Percentiles rank a stretch among this genome's conserved stretches.
Conservation (phyloP, 176 grass and related monocot genomes). For the Raddia guianensis region DNA sequence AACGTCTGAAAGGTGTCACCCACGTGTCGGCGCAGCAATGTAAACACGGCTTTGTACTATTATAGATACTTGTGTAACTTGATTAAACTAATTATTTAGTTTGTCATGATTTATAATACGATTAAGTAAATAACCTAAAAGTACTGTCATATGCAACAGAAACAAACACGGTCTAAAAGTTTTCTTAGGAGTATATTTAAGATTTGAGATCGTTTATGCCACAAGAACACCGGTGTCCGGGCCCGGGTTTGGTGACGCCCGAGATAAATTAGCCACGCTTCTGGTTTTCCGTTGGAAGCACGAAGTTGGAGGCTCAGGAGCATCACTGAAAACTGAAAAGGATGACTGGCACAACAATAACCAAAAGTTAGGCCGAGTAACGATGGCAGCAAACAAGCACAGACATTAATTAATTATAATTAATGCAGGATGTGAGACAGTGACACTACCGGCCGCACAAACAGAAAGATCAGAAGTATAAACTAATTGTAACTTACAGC, state of each 20-base stretch:
- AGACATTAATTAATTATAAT: background rate
- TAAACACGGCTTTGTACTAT: no score
- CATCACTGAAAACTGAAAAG: background rate
- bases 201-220: background rate
- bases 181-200: no score
- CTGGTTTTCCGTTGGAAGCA: background rate
- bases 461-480: background rate
- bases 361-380: background rate
- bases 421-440: background rate
- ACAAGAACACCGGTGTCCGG: background rate
- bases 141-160: no score
- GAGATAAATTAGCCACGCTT: background rate
- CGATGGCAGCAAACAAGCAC: background rate
- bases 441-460: background rate
- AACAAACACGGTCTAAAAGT: no score
- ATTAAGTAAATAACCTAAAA: no score
- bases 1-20: no score
- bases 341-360: background rate
- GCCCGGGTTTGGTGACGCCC: background rate
- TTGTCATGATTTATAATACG: no score
- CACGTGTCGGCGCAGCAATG: no score
- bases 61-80: no score
- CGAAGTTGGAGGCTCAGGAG: background rate
- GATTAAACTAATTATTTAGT: no score
- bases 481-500: background rate